phyloP scores from a whole-genome alignment of 2,329 filamentous ascomycete species.

The Penicillium decumbens region DNA sequence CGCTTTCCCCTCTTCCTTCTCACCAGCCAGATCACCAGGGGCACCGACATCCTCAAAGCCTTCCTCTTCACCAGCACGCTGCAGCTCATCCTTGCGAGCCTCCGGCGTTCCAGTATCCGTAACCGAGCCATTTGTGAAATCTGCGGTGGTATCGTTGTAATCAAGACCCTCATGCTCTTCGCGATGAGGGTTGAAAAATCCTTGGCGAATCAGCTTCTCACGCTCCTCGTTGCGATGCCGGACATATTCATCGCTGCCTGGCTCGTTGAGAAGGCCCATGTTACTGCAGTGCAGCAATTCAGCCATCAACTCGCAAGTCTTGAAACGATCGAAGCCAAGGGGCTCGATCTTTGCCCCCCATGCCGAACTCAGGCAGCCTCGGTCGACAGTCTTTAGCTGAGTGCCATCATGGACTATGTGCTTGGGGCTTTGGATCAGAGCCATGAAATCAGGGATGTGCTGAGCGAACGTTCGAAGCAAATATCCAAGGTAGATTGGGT shows the following conservation, averaged over 20 bases:
- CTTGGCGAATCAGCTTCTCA: slow-evolving; percentile 71
- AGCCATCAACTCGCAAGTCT: slow-evolving; percentile 98
- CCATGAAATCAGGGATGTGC: slow-evolving; percentile 91
- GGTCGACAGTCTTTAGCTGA: slow-evolving; percentile 58
- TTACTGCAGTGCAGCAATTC: slow-evolving; percentile 97
- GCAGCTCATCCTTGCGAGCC: slow-evolving; percentile 54
- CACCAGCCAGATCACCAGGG: slow-evolving; percentile 67
- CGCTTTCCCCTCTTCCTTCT: slow-evolving; percentile 59
- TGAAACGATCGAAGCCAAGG: slow-evolving; percentile 94
- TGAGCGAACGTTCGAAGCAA: slow-evolving; percentile 83
- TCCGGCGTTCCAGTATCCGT: slow-evolving; percentile 53
- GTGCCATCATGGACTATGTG: slow-evolving; percentile 55
- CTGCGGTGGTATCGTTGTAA: slow-evolving; percentile 45
- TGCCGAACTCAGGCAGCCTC: slow-evolving; percentile 73
- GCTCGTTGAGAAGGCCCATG: slow-evolving; percentile 92
- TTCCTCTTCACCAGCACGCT: slow-evolving; percentile 77
- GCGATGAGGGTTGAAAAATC: slow-evolving; percentile 55
- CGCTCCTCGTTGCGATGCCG: slow-evolving; percentile 73
- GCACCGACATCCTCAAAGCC: slow-evolving; percentile 83
- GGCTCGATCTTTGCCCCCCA: slow-evolving; percentile 91
- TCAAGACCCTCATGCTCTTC: slow-evolving; percentile 55
- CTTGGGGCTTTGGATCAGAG: slow-evolving; percentile 71
- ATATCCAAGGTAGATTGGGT: slow-evolving; percentile 93
- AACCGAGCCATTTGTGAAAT: slow-evolving; percentile 42
- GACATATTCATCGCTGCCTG: slow-evolving; percentile 83